Conservation (phyloP, 805 yeast genomes). For the Metschnikowia hibisci region DNA sequence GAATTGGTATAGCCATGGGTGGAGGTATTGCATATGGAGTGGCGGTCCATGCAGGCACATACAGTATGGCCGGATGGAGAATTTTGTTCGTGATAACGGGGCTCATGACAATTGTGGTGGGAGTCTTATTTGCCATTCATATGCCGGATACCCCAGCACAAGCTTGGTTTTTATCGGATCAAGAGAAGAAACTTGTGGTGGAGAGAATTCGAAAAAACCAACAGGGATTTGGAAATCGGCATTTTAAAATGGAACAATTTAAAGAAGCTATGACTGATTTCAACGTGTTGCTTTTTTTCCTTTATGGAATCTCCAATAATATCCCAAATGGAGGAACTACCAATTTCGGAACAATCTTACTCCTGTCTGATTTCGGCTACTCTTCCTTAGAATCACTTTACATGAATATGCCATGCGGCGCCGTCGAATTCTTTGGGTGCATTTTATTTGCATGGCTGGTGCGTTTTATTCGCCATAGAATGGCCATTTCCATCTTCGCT, state of each 20-base stretch:
- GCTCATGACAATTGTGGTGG: conserved; percentile 49
- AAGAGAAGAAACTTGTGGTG: conserved; percentile 41
- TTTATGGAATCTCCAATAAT: conserved; percentile 24
- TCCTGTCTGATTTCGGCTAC: conserved; percentile 24
- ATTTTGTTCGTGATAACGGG: conserved; percentile 59
- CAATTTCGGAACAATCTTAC: conserved; percentile 28
- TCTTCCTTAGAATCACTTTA: conserved; percentile 20
- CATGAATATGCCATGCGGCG: conserved; percentile 28
- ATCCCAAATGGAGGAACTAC: conserved; percentile 31
- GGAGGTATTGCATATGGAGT: conserved; percentile 55
- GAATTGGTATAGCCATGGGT: conserved; percentile 33
- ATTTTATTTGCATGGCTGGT: conserved; percentile 22
- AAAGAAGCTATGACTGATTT: conserved; percentile 48
- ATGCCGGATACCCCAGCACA: conserved; percentile 53
- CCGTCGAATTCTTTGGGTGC: conserved; percentile 23
- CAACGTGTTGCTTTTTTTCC: conserved; percentile 40
- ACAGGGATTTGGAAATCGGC: conserved; percentile 55
- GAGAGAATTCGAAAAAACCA: conserved; percentile 52
- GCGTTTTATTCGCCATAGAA: conserved; percentile 27
- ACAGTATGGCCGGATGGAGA: conserved; percentile 54
- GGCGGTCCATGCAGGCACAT: conserved; percentile 33
- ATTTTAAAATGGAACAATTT: conserved; percentile 53
- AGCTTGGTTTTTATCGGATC: conserved; percentile 42
- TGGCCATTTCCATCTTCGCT: conserved; percentile 27
- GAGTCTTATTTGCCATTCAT: conserved; percentile 43